Conservation (phyloP, 176 grass and related monocot species). For the Elymus sibiricus region DNA sequence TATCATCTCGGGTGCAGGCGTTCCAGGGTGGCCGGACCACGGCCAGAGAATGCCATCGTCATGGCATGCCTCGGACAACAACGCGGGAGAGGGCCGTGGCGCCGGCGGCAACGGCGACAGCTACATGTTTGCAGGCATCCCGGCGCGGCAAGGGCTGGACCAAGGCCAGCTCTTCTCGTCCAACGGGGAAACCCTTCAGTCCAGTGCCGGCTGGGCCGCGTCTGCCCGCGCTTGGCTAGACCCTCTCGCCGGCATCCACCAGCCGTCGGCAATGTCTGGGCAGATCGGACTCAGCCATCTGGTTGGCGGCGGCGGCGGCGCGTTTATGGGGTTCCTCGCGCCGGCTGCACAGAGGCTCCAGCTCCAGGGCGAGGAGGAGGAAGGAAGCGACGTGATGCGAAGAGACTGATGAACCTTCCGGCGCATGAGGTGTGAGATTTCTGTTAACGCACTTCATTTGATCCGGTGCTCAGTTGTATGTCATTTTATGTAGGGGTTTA, state of each 20-base stretch:
- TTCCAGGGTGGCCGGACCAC: slow-evolving; percentile 48
- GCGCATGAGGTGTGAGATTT: slow-evolving; percentile 28
- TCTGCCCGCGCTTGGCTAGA: slow-evolving; percentile 74
- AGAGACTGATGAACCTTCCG: slow-evolving; percentile 19
- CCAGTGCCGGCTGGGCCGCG: slow-evolving; percentile 60
- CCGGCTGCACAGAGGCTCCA: slow-evolving; percentile 64
- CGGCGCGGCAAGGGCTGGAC: slow-evolving; percentile 54
- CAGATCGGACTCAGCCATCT: slow-evolving; percentile 59
- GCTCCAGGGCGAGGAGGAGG: slow-evolving; percentile 77
- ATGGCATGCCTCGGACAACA: slow-evolving; percentile 52
- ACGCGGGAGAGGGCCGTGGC: slow-evolving; percentile 36
- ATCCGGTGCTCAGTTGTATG: slow-evolving; percentile 35
- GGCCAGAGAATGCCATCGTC: slow-evolving; percentile 51
- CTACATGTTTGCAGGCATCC: slow-evolving; percentile 49
- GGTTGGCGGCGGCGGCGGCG: slow-evolving; percentile 39
- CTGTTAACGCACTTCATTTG: slow-evolving; percentile 23
- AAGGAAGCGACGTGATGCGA: slow-evolving; percentile 39
- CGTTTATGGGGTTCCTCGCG: slow-evolving; percentile 75
- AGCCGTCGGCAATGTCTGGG: slow-evolving; percentile 44
- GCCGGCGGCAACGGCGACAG: slow-evolving; percentile 27
- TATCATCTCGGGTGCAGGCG: slow-evolving; percentile 52
- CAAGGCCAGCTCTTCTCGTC: slow-evolving; percentile 74
- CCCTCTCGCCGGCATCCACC: slow-evolving; percentile 53
- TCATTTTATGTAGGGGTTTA: slow-evolving; percentile 61
- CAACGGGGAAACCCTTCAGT: slow-evolving; percentile 98